Percentiles rank a stretch among this genome's conserved stretches.
Evolutionary conservation across 2,329 filamentous ascomycete genomes (phyloP).

Genomic region (Amesomyces nigricolor): DNA sequence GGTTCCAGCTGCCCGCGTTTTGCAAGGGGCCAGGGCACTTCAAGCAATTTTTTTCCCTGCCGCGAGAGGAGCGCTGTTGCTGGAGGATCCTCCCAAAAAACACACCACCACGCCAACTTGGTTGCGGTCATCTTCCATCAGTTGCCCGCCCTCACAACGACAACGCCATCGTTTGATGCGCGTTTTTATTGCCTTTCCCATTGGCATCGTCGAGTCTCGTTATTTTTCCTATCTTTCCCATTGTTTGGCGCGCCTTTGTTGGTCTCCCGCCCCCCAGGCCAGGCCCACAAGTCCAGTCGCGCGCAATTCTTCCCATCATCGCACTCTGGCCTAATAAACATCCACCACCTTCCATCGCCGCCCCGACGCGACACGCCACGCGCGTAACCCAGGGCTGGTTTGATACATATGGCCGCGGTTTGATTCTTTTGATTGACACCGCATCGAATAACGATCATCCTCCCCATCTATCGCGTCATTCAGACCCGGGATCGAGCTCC

Average conservation of each 20-base stretch:
- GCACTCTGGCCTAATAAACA: constrained; percentile 6
- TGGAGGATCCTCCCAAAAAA: constrained; percentile 17
- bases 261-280: constrained; percentile 6
- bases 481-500: constrained; percentile 9
- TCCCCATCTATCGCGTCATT: background rate
- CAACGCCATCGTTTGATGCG: constrained; percentile 11
- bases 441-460: background rate
- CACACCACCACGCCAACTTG: constrained; percentile 15
- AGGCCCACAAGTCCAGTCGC: constrained; percentile 13
- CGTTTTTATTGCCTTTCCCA: constrained; percentile 16
- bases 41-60: constrained; percentile 23
- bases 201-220: constrained; percentile 19
- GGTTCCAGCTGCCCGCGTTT: constrained; percentile 23
- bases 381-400: background rate
- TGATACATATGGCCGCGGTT: constrained; percentile 16
- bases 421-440: background rate
- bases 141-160: constrained; percentile 20
- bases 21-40: constrained; percentile 11
- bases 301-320: constrained; percentile 13
- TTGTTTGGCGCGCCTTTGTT: constrained; percentile 17
- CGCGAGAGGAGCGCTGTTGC: constrained; percentile 15
- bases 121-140: constrained; percentile 22
- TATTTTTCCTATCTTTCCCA: constrained; percentile 9
- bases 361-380: constrained; percentile 16
- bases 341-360: constrained; percentile 6